phyloP scores from a whole-genome alignment of 305 asterid species.

The Ilex paraguariensis region DNA sequence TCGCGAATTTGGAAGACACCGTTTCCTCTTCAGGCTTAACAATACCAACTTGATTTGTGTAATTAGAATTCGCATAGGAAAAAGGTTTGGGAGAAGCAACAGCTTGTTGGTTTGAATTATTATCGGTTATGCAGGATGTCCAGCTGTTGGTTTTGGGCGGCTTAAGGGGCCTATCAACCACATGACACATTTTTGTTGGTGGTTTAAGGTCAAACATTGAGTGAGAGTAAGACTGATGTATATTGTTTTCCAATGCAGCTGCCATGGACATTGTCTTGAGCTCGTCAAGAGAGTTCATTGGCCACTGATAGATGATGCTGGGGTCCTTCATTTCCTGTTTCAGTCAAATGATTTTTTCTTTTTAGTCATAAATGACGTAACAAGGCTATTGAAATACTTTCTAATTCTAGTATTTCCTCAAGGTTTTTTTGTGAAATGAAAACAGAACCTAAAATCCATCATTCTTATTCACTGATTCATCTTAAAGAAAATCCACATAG shows the following conservation, averaged over 20 bases:
- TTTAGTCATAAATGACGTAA: no score
- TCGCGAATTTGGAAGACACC: conserved; percentile 23
- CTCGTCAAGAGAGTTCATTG: no score
- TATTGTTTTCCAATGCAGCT: conserved; percentile 9
- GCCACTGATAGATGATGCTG: no score
- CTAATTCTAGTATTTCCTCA: no score
- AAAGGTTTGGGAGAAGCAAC: not conserved
- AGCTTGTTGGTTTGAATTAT: conserved; percentile 14
- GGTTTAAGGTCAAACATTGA: conserved; percentile 27
- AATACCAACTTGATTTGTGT: conserved; percentile 16
- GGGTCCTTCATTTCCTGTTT: no score
- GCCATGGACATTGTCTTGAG: no score
- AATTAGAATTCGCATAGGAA: conserved; percentile 16
- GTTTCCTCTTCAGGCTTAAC: conserved; percentile 46
- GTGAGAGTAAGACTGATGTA: conserved; percentile 7
- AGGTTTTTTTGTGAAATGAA: no score
- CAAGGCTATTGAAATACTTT: no score
- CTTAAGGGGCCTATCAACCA: conserved; percentile 29
- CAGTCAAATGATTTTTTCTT: no score
- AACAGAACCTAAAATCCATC: no score
- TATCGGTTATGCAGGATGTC: conserved; percentile 24
- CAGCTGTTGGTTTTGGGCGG: conserved; percentile 24
- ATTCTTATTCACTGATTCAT: no score
- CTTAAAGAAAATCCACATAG: no score
- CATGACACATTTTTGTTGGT: conserved; percentile 18